Evolutionary conservation across 352 stramenopile genomes (phyloP).

Genomic region (Pythium dissimile): DNA sequence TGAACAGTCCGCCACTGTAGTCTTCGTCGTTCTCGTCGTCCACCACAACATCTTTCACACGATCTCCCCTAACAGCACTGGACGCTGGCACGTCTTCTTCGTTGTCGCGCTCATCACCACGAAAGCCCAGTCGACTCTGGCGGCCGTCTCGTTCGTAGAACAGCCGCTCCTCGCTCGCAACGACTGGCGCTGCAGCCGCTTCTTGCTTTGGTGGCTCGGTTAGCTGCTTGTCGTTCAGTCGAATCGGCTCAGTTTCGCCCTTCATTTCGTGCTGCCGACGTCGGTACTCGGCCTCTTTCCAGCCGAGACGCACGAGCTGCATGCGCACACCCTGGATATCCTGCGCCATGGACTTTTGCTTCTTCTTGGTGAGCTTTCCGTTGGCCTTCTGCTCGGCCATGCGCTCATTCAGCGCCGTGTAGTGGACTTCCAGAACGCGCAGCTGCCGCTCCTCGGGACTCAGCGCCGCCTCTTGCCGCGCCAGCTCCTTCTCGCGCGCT

Average conservation of each 20-base stretch:
- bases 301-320: constrained; percentile 22
- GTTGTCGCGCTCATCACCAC: constrained; percentile 4
- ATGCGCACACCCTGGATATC: constrained; percentile 21
- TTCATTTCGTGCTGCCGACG: constrained; percentile 25
- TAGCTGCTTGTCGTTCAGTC: constrained; percentile 16
- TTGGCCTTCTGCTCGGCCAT: constrained; percentile 35
- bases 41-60: not conserved
- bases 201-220: constrained; percentile 1
- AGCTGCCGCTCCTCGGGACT: constrained; percentile 36
- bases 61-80: not conserved
- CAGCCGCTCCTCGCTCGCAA: constrained; percentile 6
- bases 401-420: constrained; percentile 28
- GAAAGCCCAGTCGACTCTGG: constrained; percentile 17
- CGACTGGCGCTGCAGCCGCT: not conserved
- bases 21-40: constrained; percentile 15
- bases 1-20: constrained; percentile 21
- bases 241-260: not conserved
- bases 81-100: not conserved
- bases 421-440: constrained; percentile 48
- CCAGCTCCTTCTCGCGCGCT: constrained; percentile 39
- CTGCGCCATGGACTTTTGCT: constrained; percentile 37
- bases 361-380: constrained; percentile 54
- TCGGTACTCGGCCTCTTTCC: constrained; percentile 28
- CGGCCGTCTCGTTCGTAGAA: constrained; percentile 14
- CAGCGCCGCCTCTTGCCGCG: constrained; percentile 30